phyloP scores from a whole-genome alignment of 257 asterid species.

The Solanum etuberosum region DNA sequence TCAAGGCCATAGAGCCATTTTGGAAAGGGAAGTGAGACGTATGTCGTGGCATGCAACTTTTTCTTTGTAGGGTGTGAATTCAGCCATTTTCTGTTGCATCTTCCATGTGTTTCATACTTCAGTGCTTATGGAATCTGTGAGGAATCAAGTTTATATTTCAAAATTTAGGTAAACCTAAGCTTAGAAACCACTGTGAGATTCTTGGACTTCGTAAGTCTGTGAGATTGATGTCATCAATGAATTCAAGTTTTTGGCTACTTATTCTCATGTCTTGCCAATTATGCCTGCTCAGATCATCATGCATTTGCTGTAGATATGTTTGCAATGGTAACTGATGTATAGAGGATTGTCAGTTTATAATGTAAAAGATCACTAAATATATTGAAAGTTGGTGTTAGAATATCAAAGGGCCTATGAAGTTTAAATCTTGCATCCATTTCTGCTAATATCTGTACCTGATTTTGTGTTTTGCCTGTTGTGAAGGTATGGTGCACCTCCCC shows the following conservation, averaged over 20 bases:
- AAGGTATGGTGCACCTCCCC: slow-evolving; percentile 81
- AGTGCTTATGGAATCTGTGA: neutral
- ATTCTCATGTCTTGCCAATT: neutral
- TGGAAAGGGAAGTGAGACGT: neutral
- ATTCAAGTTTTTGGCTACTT: neutral
- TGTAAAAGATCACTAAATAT: neutral
- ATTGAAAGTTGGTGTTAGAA: neutral
- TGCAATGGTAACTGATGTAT: neutral
- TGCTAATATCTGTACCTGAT: neutral
- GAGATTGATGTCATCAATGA: neutral
- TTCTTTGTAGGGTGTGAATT: neutral
- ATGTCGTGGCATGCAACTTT: neutral
- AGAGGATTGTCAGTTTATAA: neutral
- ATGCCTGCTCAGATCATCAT: neutral
- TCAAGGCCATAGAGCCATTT: neutral
- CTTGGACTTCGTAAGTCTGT: neutral
- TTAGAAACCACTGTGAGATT: neutral
- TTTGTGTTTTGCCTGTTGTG: neutral
- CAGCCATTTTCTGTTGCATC: neutral
- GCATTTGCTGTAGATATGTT: neutral
- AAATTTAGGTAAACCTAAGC: neutral
- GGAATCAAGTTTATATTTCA: neutral
- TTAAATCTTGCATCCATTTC: neutral
- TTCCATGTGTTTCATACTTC: neutral
- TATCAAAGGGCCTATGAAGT: neutral